These are phyloP conservation scores for Aspergillus nidulans DNA, from an alignment of 495 filamentous ascomycete genomes.

Conservation along the genomic window DNA sequence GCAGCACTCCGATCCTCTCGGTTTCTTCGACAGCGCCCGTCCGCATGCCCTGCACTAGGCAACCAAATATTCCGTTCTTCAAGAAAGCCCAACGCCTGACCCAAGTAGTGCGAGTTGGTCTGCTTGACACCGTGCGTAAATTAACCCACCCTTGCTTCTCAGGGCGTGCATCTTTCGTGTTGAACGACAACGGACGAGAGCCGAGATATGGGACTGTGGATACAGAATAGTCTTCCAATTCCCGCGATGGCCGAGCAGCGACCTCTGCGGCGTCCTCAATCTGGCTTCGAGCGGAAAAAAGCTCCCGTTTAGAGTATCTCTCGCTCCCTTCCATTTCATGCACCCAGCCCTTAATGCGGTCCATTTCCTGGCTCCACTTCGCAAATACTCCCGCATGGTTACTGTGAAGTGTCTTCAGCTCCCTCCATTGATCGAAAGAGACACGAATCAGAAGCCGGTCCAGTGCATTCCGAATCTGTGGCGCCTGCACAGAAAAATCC, in stretches of 20 bases:
- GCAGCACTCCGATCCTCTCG: conserved; percentile 89
- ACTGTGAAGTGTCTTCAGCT: conserved; percentile 66
- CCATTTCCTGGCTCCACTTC: conserved; percentile 72
- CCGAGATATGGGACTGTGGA: conserved; percentile 83
- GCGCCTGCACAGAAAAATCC: conserved; percentile 86
- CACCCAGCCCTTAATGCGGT: conserved; percentile 84
- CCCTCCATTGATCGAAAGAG: conserved; percentile 80
- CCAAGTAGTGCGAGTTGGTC: conserved; percentile 84
- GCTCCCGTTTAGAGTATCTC: conserved; percentile 69
- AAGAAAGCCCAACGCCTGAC: conserved; percentile 91
- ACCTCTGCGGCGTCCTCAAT: conserved; percentile 74
- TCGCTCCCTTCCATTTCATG: conserved; percentile 88
- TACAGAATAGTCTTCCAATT: conserved; percentile 86
- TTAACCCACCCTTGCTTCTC: conserved; percentile 98
- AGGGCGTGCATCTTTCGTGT: conserved; percentile 34
- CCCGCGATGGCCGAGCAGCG: conserved; percentile 73
- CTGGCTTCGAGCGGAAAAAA: conserved; percentile 71
- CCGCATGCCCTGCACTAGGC: conserved; percentile 80
- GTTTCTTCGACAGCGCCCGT: conserved; percentile 89
- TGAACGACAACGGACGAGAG: conserved; percentile 60
- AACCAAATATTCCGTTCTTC: conserved; percentile 92
- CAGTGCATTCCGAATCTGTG: conserved; percentile 72
- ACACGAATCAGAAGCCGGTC: conserved; percentile 82
- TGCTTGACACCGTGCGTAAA: conserved; percentile 74
- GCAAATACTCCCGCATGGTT: conserved; percentile 51